A percentile compares a stretch with the other conserved stretches of the same genome.
Conservation (phyloP, 164 flowering plant genomes). For the Aristolochia fimbriata region DNA sequence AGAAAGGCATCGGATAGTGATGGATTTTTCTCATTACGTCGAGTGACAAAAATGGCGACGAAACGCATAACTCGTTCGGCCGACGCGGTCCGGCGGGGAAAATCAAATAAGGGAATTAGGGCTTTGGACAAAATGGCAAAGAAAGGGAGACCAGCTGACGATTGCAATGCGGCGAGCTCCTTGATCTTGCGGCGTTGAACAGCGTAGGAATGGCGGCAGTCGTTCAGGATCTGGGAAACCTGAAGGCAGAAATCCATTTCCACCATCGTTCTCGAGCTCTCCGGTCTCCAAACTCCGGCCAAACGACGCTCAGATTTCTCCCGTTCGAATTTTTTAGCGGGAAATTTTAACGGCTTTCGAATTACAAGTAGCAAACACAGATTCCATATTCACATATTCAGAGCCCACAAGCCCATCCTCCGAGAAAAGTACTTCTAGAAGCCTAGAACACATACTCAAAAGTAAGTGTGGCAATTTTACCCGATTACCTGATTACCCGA, state of each 20-base stretch:
- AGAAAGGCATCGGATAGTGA: constrained; percentile 34
- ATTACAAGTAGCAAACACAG: too few relatives aligned
- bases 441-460: too few relatives aligned
- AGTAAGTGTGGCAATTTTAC: too few relatives aligned
- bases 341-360: too few relatives aligned
- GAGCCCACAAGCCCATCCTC: too few relatives aligned
- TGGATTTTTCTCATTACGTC: constrained; percentile 17
- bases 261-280: neutral
- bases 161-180: constrained; percentile 51
- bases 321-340: too few relatives aligned
- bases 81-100: constrained; percentile 43
- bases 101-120: constrained; percentile 55
- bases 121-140: constrained; percentile 49
- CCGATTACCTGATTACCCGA: too few relatives aligned
- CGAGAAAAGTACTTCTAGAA: too few relatives aligned
- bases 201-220: constrained; percentile 52
- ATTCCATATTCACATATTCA: too few relatives aligned
- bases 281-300: too few relatives aligned
- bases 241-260: neutral
- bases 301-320: too few relatives aligned
- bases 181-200: constrained; percentile 74
- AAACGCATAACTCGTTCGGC: constrained; percentile 66
- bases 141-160: constrained; percentile 29
- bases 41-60: constrained; percentile 42
- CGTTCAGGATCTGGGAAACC: constrained; percentile 58